phyloP scores from a whole-genome alignment of 345 rosid species.

The Linum trigynum region DNA sequence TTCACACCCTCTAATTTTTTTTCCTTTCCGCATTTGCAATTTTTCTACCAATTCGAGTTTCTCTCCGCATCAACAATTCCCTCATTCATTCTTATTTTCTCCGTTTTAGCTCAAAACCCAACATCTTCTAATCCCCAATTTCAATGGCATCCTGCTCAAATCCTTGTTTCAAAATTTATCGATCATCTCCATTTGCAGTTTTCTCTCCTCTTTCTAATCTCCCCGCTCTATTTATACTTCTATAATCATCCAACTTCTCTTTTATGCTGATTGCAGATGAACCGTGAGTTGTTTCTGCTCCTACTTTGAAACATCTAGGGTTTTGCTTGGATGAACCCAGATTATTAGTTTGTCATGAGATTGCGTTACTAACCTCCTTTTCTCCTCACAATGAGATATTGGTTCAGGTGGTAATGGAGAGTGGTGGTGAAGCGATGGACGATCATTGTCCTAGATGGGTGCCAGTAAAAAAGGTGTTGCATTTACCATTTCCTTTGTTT shows the following conservation, averaged over 20 bases:
- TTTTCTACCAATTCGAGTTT: neutral
- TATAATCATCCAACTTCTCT: neutral
- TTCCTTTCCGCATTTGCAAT: neutral
- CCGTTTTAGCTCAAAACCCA: neutral
- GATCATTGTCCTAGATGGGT: constrained; percentile 70
- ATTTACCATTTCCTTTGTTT: neutral
- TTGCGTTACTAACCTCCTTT: neutral
- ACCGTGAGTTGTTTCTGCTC: neutral
- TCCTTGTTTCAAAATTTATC: neutral
- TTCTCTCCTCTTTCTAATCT: neutral
- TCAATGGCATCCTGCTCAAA: neutral
- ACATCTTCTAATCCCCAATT: neutral
- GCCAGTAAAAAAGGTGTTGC: constrained; percentile 53
- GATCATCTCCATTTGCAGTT: neutral
- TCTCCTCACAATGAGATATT: constrained; percentile 9
- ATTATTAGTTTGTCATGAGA: neutral
- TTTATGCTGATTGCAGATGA: neutral
- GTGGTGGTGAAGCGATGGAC: constrained; percentile 32
- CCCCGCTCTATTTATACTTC: neutral
- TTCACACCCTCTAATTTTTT: neutral
- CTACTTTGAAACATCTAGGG: neutral
- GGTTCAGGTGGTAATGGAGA: constrained; percentile 33
- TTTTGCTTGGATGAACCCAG: neutral
- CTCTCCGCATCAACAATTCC: constrained; percentile 12
- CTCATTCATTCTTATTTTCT: constrained; percentile 6